Evolutionary conservation across 179 eudicot genomes (phyloP).

Genomic region (Spergularia azorica): DNA sequence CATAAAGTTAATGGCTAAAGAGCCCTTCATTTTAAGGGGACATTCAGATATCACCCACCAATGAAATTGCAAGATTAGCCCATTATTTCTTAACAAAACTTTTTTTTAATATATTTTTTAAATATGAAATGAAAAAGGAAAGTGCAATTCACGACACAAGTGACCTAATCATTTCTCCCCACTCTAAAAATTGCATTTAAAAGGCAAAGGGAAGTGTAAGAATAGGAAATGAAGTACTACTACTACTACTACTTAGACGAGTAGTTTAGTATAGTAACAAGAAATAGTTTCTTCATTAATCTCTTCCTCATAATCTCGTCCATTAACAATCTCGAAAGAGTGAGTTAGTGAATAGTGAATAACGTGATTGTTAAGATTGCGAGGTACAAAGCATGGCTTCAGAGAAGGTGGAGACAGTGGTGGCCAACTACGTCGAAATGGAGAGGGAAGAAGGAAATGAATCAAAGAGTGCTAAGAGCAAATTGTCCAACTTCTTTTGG

Average conservation of each 20-base stretch:
- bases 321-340: background rate
- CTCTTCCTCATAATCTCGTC: background rate
- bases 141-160: slow-evolving; percentile 30
- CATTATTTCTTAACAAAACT: slow-evolving; percentile 18
- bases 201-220: background rate
- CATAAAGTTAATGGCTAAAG: background rate
- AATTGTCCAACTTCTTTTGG: slow-evolving; percentile 69
- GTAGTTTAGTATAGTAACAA: background rate
- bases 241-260: background rate
- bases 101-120: background rate
- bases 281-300: background rate
- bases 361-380: no score
- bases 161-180: slow-evolving; percentile 35
- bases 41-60: slow-evolving; percentile 31
- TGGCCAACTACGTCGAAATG: slow-evolving; percentile 81
- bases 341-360: no score
- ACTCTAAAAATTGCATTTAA: slow-evolving; percentile 19
- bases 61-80: slow-evolving; percentile 32
- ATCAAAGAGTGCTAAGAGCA: slow-evolving; percentile 40
- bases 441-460: slow-evolving; percentile 52
- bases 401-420: slow-evolving; percentile 83
- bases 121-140: background rate
- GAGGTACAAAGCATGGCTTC: slow-evolving; percentile 48
- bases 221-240: background rate
- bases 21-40: slow-evolving; percentile 14